These are phyloP conservation scores for Huiozyma sinensis DNA, from an alignment of 805 yeast genomes.

Conservation along the genomic window DNA sequence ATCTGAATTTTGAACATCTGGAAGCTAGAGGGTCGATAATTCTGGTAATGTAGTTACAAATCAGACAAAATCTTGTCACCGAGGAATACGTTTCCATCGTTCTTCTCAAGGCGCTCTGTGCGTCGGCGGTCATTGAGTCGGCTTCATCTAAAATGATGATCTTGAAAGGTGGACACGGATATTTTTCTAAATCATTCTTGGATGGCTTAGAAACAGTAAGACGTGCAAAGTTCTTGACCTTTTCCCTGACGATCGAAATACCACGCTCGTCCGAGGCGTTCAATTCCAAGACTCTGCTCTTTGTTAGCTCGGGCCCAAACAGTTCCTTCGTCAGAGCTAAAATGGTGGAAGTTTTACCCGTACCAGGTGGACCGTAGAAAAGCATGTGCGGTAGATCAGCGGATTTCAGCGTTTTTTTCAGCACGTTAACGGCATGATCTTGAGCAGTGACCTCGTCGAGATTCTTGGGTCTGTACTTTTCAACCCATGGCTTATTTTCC, in stretches of 20 bases:
- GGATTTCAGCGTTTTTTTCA: constrained; percentile 66
- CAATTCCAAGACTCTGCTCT: constrained; percentile 65
- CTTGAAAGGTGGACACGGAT: constrained; percentile 96
- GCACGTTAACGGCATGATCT: constrained; percentile 74
- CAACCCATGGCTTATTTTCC: constrained; percentile 73
- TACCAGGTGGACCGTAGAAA: constrained; percentile 90
- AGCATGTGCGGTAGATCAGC: constrained; percentile 87
- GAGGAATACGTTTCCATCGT: constrained; percentile 87
- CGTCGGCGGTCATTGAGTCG: constrained; percentile 95
- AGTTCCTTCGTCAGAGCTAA: constrained; percentile 72
- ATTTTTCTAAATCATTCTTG: constrained; percentile 51
- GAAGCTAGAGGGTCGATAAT: constrained; percentile 95
- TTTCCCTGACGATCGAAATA: constrained; percentile 75
- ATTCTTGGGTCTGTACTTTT: constrained; percentile 82
- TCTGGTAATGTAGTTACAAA: constrained; percentile 93
- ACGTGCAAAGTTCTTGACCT: constrained; percentile 79
- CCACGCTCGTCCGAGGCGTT: constrained; percentile 92
- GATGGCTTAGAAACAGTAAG: constrained; percentile 74
- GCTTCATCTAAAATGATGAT: constrained; percentile 90
- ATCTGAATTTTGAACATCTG: constrained; percentile 91
- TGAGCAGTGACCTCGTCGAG: constrained; percentile 87
- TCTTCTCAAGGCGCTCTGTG: constrained; percentile 89
- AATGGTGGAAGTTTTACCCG: constrained; percentile 85
- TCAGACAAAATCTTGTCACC: constrained; percentile 85
- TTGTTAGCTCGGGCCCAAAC: constrained; percentile 61